A percentile compares a stretch with the other conserved stretches of the same genome.
Evolutionary conservation across 2,329 filamentous ascomycete species (phyloP).

Genomic region (Cladorrhinum sp.): DNA sequence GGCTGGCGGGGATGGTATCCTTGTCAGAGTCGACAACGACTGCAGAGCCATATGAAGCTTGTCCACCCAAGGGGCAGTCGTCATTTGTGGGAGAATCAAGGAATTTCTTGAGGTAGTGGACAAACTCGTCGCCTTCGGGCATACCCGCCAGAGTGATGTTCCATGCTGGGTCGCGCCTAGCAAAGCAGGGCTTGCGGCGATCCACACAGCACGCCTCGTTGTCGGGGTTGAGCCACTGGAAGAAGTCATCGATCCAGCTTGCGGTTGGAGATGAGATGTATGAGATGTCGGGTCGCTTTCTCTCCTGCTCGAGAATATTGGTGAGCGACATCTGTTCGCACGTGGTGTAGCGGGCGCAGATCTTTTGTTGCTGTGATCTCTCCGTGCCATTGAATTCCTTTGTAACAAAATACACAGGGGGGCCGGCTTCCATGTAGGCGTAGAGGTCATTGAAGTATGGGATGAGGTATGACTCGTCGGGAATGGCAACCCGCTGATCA

Average conservation of each 20-base stretch:
- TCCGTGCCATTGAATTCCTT: slow-evolving; percentile 75
- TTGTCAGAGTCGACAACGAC: slow-evolving; percentile 71
- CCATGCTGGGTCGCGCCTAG: slow-evolving; percentile 73
- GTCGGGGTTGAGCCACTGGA: slow-evolving; percentile 91
- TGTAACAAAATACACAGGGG: slow-evolving; percentile 95
- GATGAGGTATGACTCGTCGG: slow-evolving; percentile 90
- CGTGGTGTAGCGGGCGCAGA: slow-evolving; percentile 88
- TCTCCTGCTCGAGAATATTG: slow-evolving; percentile 89
- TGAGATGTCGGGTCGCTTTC: slow-evolving; percentile 82
- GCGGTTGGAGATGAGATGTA: slow-evolving; percentile 86
- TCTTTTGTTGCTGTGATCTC: slow-evolving; percentile 72
- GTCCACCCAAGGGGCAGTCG: slow-evolving; percentile 82
- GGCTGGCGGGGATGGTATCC: slow-evolving; percentile 71
- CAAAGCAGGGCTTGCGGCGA: slow-evolving; percentile 71
- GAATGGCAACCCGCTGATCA: slow-evolving; percentile 92
- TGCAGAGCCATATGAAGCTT: slow-evolving; percentile 81
- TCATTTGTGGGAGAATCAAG: slow-evolving; percentile 74
- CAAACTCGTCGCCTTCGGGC: slow-evolving; percentile 90
- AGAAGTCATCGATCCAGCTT: slow-evolving; percentile 96
- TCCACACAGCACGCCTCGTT: slow-evolving; percentile 73
- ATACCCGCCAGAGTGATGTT: slow-evolving; percentile 87
- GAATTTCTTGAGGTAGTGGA: slow-evolving; percentile 82
- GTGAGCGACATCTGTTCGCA: slow-evolving; percentile 81
- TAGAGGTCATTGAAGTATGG: slow-evolving; percentile 96
- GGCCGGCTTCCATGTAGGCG: slow-evolving; percentile 84